Conservation (phyloP, 371 early-diverging fungal genomes). For the Mortierella sp. region DNA sequence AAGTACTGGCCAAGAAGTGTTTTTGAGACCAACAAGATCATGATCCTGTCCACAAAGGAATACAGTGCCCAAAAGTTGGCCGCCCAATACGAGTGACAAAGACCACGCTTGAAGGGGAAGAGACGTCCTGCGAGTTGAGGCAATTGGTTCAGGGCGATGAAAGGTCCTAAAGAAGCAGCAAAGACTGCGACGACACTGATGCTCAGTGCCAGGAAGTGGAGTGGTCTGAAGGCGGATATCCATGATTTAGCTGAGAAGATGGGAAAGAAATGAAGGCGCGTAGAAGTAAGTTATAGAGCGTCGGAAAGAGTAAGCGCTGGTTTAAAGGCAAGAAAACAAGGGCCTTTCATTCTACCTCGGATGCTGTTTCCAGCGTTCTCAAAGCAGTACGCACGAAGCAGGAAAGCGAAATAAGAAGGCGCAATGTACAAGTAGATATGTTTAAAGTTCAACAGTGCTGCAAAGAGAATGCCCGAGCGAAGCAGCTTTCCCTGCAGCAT, state of each 20-base stretch:
- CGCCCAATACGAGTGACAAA: slow-evolving; percentile 97
- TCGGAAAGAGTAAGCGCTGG: too few species aligned
- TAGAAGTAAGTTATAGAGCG: too few species aligned
- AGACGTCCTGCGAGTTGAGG: slow-evolving; percentile 87
- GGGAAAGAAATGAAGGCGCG: too few species aligned
- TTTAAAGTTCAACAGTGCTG: slow-evolving; percentile 92
- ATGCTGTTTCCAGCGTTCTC: slow-evolving; percentile 45
- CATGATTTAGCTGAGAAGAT: slow-evolving; percentile 39
- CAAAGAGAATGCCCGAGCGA: slow-evolving; percentile 85
- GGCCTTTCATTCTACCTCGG: too few species aligned
- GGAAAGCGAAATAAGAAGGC: slow-evolving; percentile 93
- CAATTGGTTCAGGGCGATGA: slow-evolving; percentile 71
- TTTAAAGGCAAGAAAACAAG: too few species aligned
- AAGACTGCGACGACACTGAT: slow-evolving; percentile 74
- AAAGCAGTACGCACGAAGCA: slow-evolving; percentile 88
- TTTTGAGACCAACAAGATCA: slow-evolving; percentile 63
- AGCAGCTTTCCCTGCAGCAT: slow-evolving; percentile 67
- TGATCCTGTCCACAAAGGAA: slow-evolving; percentile 80
- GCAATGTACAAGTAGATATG: slow-evolving; percentile 97
- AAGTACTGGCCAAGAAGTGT: slow-evolving; percentile 55
- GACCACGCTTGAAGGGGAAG: slow-evolving; percentile 96
- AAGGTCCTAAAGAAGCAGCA: slow-evolving; percentile 87
- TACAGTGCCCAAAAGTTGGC: slow-evolving; percentile 98
- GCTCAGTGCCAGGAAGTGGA: slow-evolving; percentile 72
- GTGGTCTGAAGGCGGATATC: slow-evolving; percentile 47